phyloP scores from a whole-genome alignment of 225 moss, liverwort and hornwort species.

The Neckera pumila region DNA sequence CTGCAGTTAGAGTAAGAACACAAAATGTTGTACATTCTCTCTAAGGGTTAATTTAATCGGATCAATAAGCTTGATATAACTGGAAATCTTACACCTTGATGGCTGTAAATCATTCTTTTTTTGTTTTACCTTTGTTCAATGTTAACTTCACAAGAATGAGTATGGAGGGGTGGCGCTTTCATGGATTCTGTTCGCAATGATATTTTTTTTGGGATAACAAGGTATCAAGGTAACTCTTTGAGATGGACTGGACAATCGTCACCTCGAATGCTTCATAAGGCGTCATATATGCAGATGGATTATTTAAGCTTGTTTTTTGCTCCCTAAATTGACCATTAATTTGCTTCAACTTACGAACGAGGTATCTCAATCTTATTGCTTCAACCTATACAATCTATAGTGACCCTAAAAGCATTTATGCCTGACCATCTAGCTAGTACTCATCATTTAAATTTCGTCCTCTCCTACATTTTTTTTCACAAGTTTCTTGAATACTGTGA shows the following conservation, averaged over 20 bases:
- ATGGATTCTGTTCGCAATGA: neutral
- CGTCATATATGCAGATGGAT: neutral
- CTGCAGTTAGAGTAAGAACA: neutral
- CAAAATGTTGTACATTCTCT: neutral
- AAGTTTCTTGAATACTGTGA: neutral
- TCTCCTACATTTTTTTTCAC: neutral
- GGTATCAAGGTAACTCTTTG: too few relatives aligned
- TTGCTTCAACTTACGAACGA: neutral
- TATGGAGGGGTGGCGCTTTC: neutral
- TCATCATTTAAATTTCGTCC: neutral
- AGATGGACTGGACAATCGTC: neutral
- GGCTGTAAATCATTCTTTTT: neutral
- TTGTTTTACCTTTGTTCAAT: neutral
- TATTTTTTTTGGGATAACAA: neutral
- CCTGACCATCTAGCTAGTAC: neutral
- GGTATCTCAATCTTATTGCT: neutral
- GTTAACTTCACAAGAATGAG: neutral
- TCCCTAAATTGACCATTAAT: neutral
- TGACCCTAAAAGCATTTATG: neutral
- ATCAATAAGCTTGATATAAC: neutral
- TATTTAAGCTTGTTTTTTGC: neutral
- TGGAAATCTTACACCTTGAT: neutral
- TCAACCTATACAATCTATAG: neutral
- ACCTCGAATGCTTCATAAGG: too few relatives aligned
- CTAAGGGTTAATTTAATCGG: neutral